These are phyloP conservation scores for Fusarium kyushuense DNA, from an alignment of 2,329 filamentous ascomycete genomes.

Conservation along the genomic window DNA sequence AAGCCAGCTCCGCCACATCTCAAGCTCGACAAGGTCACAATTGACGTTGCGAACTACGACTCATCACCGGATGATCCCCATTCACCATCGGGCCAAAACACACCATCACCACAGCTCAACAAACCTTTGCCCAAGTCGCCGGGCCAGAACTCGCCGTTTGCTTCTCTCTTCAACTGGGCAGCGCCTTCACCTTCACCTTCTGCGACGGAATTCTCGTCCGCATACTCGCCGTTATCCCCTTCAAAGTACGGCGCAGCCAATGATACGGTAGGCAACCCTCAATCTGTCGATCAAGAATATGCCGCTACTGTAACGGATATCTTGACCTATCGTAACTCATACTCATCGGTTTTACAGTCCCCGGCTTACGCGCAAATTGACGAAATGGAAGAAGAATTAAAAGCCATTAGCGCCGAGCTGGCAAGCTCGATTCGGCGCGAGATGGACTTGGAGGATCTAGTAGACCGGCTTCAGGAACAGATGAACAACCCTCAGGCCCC, in stretches of 20 bases:
- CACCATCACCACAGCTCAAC: slow-evolving; percentile 58
- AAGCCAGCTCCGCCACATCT: slow-evolving; percentile 67
- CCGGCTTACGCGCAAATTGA: slow-evolving; percentile 70
- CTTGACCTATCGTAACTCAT: slow-evolving; percentile 64
- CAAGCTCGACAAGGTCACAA: slow-evolving; percentile 60
- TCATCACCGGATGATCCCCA: slow-evolving; percentile 41
- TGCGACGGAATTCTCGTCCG: slow-evolving; percentile 64
- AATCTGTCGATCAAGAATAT: slow-evolving; percentile 55
- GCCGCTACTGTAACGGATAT: slow-evolving; percentile 54
- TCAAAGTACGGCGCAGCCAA: slow-evolving; percentile 52
- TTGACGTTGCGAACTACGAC: slow-evolving; percentile 46
- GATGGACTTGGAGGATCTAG: slow-evolving; percentile 95
- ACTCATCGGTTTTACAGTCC: slow-evolving; percentile 62
- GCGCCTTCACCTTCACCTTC: slow-evolving; percentile 62
- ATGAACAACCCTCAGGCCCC: slow-evolving; percentile 67
- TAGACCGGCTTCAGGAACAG: slow-evolving; percentile 89
- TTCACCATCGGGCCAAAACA: slow-evolving; percentile 47
- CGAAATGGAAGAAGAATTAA: slow-evolving; percentile 94
- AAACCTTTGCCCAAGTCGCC: slow-evolving; percentile 69
- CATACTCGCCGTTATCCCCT: slow-evolving; percentile 65
- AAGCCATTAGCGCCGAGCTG: slow-evolving; percentile 91
- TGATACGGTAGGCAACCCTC: slow-evolving; percentile 49
- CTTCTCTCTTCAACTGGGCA: slow-evolving; percentile 66
- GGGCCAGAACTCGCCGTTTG: slow-evolving; percentile 60
- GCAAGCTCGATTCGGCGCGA: slow-evolving; percentile 93